These are phyloP conservation scores for Papiliotrema nemorosa DNA, from an alignment of 1,284 basidiomycete genomes.

Conservation along the genomic window DNA sequence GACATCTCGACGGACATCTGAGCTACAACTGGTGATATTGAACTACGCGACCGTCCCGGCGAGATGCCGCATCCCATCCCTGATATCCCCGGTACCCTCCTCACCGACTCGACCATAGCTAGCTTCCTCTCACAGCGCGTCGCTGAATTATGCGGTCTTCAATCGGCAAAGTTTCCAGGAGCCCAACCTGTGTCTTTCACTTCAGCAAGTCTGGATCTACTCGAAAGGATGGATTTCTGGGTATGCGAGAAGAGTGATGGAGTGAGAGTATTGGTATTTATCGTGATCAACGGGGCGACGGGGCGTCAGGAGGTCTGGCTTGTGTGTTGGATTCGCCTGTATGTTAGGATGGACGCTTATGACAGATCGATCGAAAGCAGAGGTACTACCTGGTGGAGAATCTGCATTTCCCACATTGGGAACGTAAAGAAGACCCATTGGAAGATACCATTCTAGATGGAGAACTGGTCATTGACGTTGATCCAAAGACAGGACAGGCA, in stretches of 20 bases:
- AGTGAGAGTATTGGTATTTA: constrained; percentile 80
- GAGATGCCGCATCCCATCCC: constrained; percentile 43
- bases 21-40: neutral
- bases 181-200: constrained; percentile 90
- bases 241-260: constrained; percentile 99
- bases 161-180: constrained; percentile 75
- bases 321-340: constrained; percentile 51
- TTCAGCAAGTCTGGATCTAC: constrained; percentile 62
- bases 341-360: neutral
- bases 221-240: constrained; percentile 90
- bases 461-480: constrained; percentile 88
- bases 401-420: constrained; percentile 84
- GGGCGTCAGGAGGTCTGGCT: constrained; percentile 72
- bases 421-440: constrained; percentile 62
- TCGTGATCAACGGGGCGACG: constrained; percentile 58
- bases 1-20: neutral
- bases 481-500: constrained; percentile 67
- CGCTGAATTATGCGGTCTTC: constrained; percentile 62
- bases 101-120: constrained; percentile 54
- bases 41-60: neutral
- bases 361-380: constrained; percentile 92
- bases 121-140: constrained; percentile 63
- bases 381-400: constrained; percentile 69
- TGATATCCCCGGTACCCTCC: constrained; percentile 42
- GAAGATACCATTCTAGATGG: constrained; percentile 86